Base-by-base conservation (phyloP, 2,329 filamentous ascomycete species). In the Trichoderma gracile region DNA sequence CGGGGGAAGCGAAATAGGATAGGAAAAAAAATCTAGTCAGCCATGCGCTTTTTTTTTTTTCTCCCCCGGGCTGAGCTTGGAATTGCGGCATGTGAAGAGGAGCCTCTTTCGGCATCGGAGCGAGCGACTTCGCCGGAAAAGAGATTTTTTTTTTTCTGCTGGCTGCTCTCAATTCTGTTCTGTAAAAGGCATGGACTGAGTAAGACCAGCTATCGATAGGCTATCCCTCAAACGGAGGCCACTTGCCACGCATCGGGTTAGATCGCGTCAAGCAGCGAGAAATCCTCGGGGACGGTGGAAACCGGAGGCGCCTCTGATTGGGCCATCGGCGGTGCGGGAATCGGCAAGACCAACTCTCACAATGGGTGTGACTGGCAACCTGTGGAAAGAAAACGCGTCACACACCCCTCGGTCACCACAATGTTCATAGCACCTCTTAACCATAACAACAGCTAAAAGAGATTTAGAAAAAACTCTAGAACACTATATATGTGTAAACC, bases 241-340 rank as follows among this genome's bases (percentile, higher is more conserved):
- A 6, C 38, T 68, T 68, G 69, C 40, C 5, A 66, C 67, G 33
- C 53, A 66, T 71, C 46, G 47, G 56, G 60, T 21, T 54, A 6
- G 6, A 2, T n/a, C 5, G 17, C 47, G 52, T 60, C 46, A 65
- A 54, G 57, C 61, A 65, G 72, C 72, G 72, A 73, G 70, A 73
- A 73, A 73, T 68, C 71, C 55, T 72, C 72, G 72, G 71, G 71
- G 68, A 57, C 58, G 64, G 59, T 63, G 64, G 58, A 42, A 53
- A 17, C 52, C 64, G 57, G 64, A 56, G 60, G 49, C 43, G 7
- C 3, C n/a, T 15, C 2, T 68, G 54, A 72, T 73, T 73, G 72
- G 72, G 8, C 65, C 69, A 38, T 46, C 49, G 58, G 63, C 69
- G 71, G 40, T 67, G 46, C 64, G 69, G 64, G 70, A 70, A 72